Base-by-base conservation (phyloP, 2,329 filamentous ascomycete genomes). In the Pyrenochaeta sp. region DNA sequence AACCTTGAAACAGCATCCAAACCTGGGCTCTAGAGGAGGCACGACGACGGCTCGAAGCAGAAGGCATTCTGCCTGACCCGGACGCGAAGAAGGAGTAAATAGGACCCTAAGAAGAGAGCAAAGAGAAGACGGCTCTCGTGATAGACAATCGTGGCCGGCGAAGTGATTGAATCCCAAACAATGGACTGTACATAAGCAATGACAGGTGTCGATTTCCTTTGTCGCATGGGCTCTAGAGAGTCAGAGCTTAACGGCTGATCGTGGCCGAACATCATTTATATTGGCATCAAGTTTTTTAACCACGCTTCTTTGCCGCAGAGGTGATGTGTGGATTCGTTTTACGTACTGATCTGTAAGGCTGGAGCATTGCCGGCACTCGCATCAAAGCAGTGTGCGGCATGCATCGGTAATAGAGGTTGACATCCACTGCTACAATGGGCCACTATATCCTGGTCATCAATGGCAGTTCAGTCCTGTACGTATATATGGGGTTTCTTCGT, bases 21-120 rank as follows among this genome's bases (percentile, higher is more conserved):
- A 97, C 93, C 41, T 99, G 94, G 94, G 94, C 94, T 53, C 85
- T 99, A 29, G 94, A 99, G 77, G 94, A 99, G 79, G 94, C 94
- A 39, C 84, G 94, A 69, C 84, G 94, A 78, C 84, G 94, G 78
- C 85, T 99, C 82, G 94, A 99, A 79, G 88, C 86, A 48, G 94
- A 99, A 80, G 94, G 94, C 48, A 92, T 97, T 69, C 77, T 97
- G 68, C 84, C 89, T 67, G 93, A 96, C 66, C 87, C 89, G 27
- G 76, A 81, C 39, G 74, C 82, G 60, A 80, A 85, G 72, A 67
- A 67, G 61, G 56, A 67, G 26, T 63, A 65, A 28, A 20, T n/a
- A n/a, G n/a, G n/a, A n/a, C n/a, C n/a, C n/a, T n/a, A n/a, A n/a
- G n/a, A n/a, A n/a, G n/a, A n/a, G n/a, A n/a, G 8, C 18, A 34